Evolutionary conservation across 2,329 filamentous ascomycete genomes (phyloP), one percentile per base, ranked within the genome.

Genomic region (Chaetomium globosum): DNA sequence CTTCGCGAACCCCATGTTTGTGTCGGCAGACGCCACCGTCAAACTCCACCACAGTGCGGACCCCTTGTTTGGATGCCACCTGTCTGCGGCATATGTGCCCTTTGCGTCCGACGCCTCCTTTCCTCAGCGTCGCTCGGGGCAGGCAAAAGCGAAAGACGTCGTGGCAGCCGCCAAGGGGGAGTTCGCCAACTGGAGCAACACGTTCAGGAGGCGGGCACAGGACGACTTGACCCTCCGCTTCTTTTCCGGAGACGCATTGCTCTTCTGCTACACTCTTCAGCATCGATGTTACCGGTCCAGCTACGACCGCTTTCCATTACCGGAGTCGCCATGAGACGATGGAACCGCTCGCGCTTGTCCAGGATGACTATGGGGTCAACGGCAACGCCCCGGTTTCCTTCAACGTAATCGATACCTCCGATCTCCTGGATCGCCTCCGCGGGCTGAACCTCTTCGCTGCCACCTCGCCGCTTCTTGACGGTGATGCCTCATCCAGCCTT

Each of bases 61-160:
- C 66, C 85, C 86, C 0, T 67, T 85, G 1, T 68, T 81, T 8
- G 82, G 84, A 1, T 88, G 83, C 63, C 85, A 88, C 72, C 76
- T 87, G 19, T 81, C 82, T 2, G 75, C 78, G 0, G 81, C 79
- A 4, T 81, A 77, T 67, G 74, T 76, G 1, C 70, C 76, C 0
- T 72, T 82, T 2, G 65, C 73, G 0, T 70, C 76, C 2, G 63
- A 67, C 0, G 82, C 79, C 1, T 78, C 80, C 0, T 71, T 36
- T 1, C 0, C 23, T 43, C 43, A n/a, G 8, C 36, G 21, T 8
- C 4, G 8, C 5, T 13, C 21, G 6, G 19, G 19, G 2, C 4
- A 10, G 13, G 6, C 46, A 1, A 67, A 69, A 31, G 66, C 65
- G 9, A 71, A 71, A 48, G 70, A 69, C 48, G 63, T 75, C 3